phyloP scores from a whole-genome alignment of 139 green algal species.

The Chlorella sp. region DNA sequence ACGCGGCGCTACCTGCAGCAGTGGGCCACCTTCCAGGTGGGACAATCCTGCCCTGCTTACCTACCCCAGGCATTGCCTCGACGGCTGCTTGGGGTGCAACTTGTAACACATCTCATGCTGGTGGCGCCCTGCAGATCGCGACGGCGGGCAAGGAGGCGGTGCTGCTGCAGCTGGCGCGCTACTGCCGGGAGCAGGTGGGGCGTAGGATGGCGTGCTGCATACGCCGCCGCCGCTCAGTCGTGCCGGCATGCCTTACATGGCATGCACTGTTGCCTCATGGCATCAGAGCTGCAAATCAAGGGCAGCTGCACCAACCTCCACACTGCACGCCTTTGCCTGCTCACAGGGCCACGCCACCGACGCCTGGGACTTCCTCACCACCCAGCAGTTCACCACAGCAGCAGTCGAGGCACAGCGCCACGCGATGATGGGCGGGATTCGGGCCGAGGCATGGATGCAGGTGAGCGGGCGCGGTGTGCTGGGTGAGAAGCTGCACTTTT shows the following conservation, averaged over 20 bases:
- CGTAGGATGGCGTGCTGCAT: too few species aligned
- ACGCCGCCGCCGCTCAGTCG: too few species aligned
- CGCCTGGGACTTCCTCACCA: conserved; percentile 18
- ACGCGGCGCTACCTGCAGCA: neutral
- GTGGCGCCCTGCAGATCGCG: neutral
- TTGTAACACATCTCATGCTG: too few species aligned
- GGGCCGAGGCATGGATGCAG: neutral
- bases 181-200: conserved; percentile 5
- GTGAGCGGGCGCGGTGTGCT: neutral
- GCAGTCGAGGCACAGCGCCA: neutral
- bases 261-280: too few species aligned
- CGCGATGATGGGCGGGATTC: neutral
- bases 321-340: too few species aligned
- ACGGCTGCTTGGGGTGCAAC: too few species aligned
- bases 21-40: conserved; percentile 6
- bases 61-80: too few species aligned
- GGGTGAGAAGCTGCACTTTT: neutral
- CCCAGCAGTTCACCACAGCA: neutral
- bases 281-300: too few species aligned
- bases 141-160: conserved; percentile 12
- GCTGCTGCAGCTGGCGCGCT: neutral
- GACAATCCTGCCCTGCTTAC: too few species aligned
- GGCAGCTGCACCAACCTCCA: too few species aligned
- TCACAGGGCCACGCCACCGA: conserved; percentile 5
- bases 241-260: too few species aligned